Percentiles rank a stretch among this genome's conserved stretches.
Conservation (phyloP, 2,329 filamentous ascomycete species). For the Botrytis paeoniae region DNA sequence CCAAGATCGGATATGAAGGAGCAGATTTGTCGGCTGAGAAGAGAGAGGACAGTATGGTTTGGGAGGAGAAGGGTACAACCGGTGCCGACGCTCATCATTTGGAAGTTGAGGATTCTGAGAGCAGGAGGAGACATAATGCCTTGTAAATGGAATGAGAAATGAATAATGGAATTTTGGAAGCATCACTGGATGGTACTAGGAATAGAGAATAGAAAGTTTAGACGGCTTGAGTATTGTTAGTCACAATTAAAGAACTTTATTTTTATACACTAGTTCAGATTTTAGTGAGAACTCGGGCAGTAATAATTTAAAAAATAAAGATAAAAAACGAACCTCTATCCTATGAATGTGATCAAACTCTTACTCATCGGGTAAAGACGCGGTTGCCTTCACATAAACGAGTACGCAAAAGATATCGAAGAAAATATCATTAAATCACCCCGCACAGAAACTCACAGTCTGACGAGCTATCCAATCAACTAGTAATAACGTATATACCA, state of each 20-base stretch:
- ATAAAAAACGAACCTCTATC: neutral
- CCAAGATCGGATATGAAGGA: constrained; percentile 38
- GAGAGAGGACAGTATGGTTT: neutral
- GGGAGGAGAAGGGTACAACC: constrained; percentile 12
- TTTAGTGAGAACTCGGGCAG: neutral
- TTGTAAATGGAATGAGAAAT: neutral
- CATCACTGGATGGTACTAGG: neutral
- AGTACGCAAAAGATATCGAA: neutral
- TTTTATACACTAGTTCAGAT: neutral
- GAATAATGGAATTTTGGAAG: neutral
- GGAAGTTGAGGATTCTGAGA: neutral
- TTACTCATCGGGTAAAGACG: neutral
- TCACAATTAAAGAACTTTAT: neutral
- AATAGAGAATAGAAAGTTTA: neutral
- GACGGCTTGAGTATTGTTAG: neutral
- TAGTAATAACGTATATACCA: too few relatives aligned
- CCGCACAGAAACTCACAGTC: neutral
- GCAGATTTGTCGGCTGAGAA: constrained; percentile 8
- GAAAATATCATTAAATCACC: neutral
- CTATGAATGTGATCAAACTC: neutral
- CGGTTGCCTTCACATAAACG: neutral
- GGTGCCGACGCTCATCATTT: neutral
- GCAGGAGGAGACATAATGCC: neutral
- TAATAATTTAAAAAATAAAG: neutral
- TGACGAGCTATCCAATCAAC: neutral